Percentiles rank a stretch among this genome's conserved stretches.
Evolutionary conservation across 2,329 filamentous ascomycete genomes (phyloP).

Genomic region (Monascus ruber): DNA sequence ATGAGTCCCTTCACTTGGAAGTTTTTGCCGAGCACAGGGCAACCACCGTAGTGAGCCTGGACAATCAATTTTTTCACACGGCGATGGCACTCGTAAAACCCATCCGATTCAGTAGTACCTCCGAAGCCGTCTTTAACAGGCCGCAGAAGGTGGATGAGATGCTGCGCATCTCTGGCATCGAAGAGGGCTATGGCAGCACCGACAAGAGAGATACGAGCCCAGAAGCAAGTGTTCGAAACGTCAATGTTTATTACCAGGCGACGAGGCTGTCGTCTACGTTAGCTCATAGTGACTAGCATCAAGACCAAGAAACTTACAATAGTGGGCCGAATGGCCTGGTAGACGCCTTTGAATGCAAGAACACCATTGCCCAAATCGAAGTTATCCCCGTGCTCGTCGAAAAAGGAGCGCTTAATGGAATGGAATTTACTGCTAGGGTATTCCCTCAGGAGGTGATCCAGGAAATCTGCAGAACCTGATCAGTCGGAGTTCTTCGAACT

Average conservation of each 20-base stretch:
- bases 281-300: slow-evolving; percentile 4
- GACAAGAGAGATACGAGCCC: slow-evolving; percentile 39
- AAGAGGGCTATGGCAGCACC: slow-evolving; percentile 24
- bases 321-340: slow-evolving; percentile 70
- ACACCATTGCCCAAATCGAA: slow-evolving; percentile 52
- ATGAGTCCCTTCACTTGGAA: slow-evolving; percentile 44
- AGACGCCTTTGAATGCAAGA: slow-evolving; percentile 79
- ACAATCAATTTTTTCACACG: slow-evolving; percentile 28
- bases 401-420: slow-evolving; percentile 74
- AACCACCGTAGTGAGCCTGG: slow-evolving; percentile 23
- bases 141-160: slow-evolving; percentile 16
- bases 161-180: slow-evolving; percentile 17
- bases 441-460: slow-evolving; percentile 81
- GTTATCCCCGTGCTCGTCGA: slow-evolving; percentile 43
- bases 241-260: slow-evolving; percentile 78
- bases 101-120: slow-evolving; percentile 10
- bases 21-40: slow-evolving; percentile 22
- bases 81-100: slow-evolving; percentile 16
- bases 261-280: slow-evolving; percentile 35
- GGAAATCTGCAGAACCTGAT: slow-evolving; percentile 46
- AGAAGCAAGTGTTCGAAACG: slow-evolving; percentile 86
- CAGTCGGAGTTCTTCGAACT: slow-evolving; percentile 1
- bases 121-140: slow-evolving; percentile 14
- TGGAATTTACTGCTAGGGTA: slow-evolving; percentile 57
- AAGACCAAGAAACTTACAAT: slow-evolving; percentile 34